Evolutionary conservation across 2,329 filamentous ascomycete species (phyloP), one percentile per base, ranked within the genome.

Genomic region (Neofusicoccum kwambonambiense): DNA sequence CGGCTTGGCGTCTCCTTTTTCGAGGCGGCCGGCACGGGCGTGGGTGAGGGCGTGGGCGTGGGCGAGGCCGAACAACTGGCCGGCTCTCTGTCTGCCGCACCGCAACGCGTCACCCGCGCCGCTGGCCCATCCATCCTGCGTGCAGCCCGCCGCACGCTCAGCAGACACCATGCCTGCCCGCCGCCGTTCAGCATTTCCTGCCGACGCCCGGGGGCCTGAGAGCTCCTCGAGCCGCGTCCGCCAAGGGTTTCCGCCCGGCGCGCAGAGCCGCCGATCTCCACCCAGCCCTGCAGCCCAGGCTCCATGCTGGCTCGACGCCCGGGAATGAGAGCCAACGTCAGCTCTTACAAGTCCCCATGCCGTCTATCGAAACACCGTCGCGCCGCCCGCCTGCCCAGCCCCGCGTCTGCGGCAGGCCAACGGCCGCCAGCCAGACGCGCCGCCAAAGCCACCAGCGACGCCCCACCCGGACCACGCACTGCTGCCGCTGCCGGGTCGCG

Each of bases 1-100:
- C 7, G 11, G 22, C 56, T 47, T 60, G 56, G 56, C 56, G 27
- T 60, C 56, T 27, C 56, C 42, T 60, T 45, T 58, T 60, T 44
- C 41, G 6, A n/a, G 41, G 6, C 15, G 11, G 6, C 56, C 41
- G 41, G 41, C 51, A 17, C 15, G 9, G 11, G 15, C 15, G 22
- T 22, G 22, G 22, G 22, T 22, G 22, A 22, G 22, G 22, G 22
- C 1, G 22, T 22, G 22, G 22, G 22, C 27, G 27, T 22, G 22
- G 22, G 22, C 27, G 27, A 31, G 27, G 27, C 27, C 27, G 27
- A 31, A 31, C 27, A 31, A 7, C 4, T 31, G 27, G 27, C 27
- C 27, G 27, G 27, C 27, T 31, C 27, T 39, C 8, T 39, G 6
- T 39, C 13, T 39, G 9, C 37, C 42, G 13, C 42, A 22, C 15